phyloP scores from a whole-genome alignment of 305 asterid genomes.

The Lippia alba region DNA sequence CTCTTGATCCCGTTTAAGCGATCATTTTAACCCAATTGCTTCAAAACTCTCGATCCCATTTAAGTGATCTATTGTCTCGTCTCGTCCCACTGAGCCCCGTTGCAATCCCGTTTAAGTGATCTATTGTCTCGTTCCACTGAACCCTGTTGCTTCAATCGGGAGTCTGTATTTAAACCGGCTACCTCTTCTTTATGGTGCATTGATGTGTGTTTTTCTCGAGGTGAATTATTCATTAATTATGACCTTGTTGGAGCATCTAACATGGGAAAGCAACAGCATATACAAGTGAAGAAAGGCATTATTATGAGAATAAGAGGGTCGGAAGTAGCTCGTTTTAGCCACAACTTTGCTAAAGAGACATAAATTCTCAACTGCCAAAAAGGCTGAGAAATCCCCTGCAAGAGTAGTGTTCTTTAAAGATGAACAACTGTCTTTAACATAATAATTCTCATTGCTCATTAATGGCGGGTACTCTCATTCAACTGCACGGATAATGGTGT shows the following conservation, averaged over 20 bases:
- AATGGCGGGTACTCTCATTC: background rate
- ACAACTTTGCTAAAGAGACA: background rate
- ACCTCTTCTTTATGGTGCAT: background rate
- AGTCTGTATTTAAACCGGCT: too few species aligned
- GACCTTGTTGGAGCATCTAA: slow-evolving; percentile 7
- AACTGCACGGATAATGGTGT: too few species aligned
- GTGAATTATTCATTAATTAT: background rate
- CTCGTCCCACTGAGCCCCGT: too few species aligned
- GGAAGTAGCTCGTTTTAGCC: background rate
- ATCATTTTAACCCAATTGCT: too few species aligned
- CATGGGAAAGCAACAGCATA: background rate
- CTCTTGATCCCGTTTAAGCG: too few species aligned
- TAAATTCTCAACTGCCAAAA: slow-evolving; percentile 25
- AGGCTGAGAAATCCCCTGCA: background rate
- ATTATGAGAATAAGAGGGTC: background rate
- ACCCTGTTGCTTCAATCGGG: too few species aligned
- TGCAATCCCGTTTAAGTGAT: too few species aligned
- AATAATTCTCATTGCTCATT: slow-evolving; percentile 10
- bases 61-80: too few species aligned
- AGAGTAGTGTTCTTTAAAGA: background rate
- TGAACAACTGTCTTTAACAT: slow-evolving; percentile 2
- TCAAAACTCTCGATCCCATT: too few species aligned
- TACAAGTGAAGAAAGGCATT: too few species aligned
- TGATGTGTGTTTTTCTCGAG: too few species aligned
- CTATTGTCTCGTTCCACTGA: too few species aligned